Base-by-base conservation (phyloP, 306 rosid genomes). In the Cicer arietinum region DNA sequence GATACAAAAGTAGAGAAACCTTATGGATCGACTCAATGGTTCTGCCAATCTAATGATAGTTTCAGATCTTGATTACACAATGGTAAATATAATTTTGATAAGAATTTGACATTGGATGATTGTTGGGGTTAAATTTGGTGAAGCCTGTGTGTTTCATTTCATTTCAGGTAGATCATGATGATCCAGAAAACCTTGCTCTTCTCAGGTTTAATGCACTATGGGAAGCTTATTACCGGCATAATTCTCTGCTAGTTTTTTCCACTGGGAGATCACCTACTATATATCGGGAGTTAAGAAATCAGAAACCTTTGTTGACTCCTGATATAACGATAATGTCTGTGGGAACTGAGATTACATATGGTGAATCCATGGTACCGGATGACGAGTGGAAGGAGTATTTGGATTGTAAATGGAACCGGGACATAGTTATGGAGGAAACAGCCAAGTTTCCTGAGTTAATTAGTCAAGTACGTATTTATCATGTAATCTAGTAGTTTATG, bases 141-240 rank as follows among this genome's bases (percentile, higher is more conserved):
- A 50, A 77, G 30, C 25, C 44, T 78, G 45, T 61, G 43, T 63
- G 39, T 77, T 14, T 46, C 46, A 40, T 63, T 82, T 67, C 86
- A 92, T 67, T 82, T 67, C 86, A 92, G 96, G 96, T 93, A 3
- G 98, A 93, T 76, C 98, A 89, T 73, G 84, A 89, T 75, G 95
- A 89, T 56, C 80, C 84, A 0, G 84, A 79, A 61, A 87, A 89
- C 74, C 52, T 69, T 2, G 83, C 91, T 13, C 90, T 93, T 74
- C 90, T 90, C 9, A 79, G 89, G 80, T 90, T 93, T 71, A 89
- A 86, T 81, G 90, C 95, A 0, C 84, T 93, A 13, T 93, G 96
- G 98, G 98, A 93, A 86, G 81, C 89, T 75, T 69, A 84, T 81
- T 90, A 89, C 74, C 91, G 95, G 67, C 95, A 80, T 45, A 78